Conservation (phyloP, 768 basidiomycete species). For the Pleurotus djamor region DNA sequence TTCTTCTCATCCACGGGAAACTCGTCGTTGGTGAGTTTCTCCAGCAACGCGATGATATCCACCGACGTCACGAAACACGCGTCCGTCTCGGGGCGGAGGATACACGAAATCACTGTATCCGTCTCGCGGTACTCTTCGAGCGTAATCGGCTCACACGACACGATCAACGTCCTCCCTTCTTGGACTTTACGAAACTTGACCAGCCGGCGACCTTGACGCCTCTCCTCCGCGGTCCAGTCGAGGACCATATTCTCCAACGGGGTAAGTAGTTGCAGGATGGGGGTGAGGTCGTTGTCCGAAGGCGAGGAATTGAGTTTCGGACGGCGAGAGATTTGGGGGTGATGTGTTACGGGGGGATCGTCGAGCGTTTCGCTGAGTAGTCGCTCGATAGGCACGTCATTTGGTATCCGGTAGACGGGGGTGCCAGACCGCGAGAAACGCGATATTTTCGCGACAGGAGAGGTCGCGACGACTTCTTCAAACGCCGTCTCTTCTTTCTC, state of each 20-base stretch:
- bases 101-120: constrained; percentile 91
- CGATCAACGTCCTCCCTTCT: constrained; percentile 72
- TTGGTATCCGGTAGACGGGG: not conserved
- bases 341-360: no score
- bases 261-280: constrained; percentile 59
- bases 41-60: constrained; percentile 92
- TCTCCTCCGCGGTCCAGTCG: constrained; percentile 66
- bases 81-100: constrained; percentile 77
- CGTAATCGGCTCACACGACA: constrained; percentile 73
- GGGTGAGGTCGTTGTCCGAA: constrained; percentile 41
- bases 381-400: not conserved
- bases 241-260: constrained; percentile 53
- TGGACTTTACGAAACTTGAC: constrained; percentile 83
- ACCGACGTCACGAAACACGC: constrained; percentile 91
- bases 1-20: constrained; percentile 98
- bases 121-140: constrained; percentile 73
- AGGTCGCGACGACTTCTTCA: constrained; percentile 7
- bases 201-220: constrained; percentile 70
- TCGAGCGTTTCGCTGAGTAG: not conserved
- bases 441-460: constrained; percentile 21
- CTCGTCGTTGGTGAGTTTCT: constrained; percentile 69
- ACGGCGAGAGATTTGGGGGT: constrained; percentile 13
- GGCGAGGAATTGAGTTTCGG: not conserved
- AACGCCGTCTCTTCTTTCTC: no score
- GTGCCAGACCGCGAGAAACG: constrained; percentile 12